Evolutionary conservation across 192 early-diverging fungal species (phyloP), one percentile per base, ranked within the genome.

Genomic region (Thamnidium elegans): DNA sequence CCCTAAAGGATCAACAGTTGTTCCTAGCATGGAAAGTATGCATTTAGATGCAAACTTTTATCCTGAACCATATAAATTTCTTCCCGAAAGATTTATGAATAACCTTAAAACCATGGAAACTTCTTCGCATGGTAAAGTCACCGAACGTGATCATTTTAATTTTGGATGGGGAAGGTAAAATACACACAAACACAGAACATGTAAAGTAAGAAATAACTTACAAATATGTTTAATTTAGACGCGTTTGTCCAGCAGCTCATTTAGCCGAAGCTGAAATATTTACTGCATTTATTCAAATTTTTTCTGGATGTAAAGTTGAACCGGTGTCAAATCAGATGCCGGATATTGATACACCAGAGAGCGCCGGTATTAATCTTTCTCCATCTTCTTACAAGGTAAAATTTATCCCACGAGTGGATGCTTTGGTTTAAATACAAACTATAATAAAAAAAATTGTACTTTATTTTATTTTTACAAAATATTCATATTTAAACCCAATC

Each of bases 11-110:
- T 47, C 80, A 0, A 67, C 70, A 62, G 58, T 84, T 19, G 63
- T 78, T 52, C 68, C 76, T 36, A 78, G 83, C 46, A 58, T 80
- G 50, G 83, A 78, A 67, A 73, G 78, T 1, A 72, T 85, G 61
- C 79, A 85, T 63, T 21, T 48, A 36, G 52, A 62, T 19, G 32
- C 58, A 23, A 13, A 17, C n/a, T 39, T 46, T 62, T 85, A 78
- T 45, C 68, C 70, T 0, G 50, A 74, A 1, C 82, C 84, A 6
- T 64, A 81, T 2, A 70, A 71, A 58, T 85, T 84, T 20, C 61
- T 72, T 34, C 84, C 84, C 6, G 75, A 77, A 32, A 79, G 84
- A 44, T 68, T 61, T 36, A 8, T 68, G 11, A 19, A 43, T 11
- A n/a, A 34, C 51, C 0, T 42, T 26, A 59, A 50, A 34, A 31